Percentiles rank a stretch among this genome's conserved stretches.
Evolutionary conservation across 441 rosid species (phyloP).

Genomic region (Manihot esculenta): DNA sequence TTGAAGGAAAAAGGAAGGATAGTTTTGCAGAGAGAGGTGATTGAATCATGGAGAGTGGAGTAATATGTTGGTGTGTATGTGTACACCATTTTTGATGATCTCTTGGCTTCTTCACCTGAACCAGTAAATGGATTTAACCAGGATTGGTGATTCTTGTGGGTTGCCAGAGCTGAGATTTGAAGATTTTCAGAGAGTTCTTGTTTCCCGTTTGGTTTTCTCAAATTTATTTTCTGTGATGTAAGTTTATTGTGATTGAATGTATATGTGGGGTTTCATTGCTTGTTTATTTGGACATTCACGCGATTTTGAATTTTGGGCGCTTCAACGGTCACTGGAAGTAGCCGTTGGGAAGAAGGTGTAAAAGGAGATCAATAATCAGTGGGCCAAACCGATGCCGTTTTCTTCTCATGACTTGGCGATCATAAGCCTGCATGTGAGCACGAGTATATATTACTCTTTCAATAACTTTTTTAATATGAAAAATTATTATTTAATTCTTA

Average conservation of each 20-base stretch:
- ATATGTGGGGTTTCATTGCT: not conserved
- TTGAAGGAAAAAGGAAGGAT: slow-evolving; percentile 70
- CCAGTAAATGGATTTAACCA: slow-evolving; percentile 9
- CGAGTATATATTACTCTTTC: no score
- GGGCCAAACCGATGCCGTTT: slow-evolving; percentile 31
- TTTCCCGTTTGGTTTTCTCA: not conserved
- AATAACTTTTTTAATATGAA: no score
- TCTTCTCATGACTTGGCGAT: not conserved
- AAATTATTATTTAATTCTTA: no score
- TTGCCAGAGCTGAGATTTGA: slow-evolving; percentile 28
- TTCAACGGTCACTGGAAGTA: slow-evolving; percentile 54
- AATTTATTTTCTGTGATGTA: not conserved
- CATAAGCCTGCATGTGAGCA: no score
- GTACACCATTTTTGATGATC: slow-evolving; percentile 46
- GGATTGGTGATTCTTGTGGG: slow-evolving; percentile 13
- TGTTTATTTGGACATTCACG: not conserved
- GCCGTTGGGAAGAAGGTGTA: slow-evolving; percentile 39
- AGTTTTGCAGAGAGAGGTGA: slow-evolving; percentile 73
- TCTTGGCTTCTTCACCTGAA: slow-evolving; percentile 14
- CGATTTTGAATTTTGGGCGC: slow-evolving; percentile 23
- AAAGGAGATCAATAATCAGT: not conserved
- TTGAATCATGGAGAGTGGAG: slow-evolving; percentile 74
- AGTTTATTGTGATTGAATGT: not conserved
- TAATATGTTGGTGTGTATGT: slow-evolving; percentile 74
- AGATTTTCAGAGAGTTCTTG: not conserved